Evolutionary conservation across 2,329 filamentous ascomycete genomes (phyloP).

Genomic region (Calycina herbarum): DNA sequence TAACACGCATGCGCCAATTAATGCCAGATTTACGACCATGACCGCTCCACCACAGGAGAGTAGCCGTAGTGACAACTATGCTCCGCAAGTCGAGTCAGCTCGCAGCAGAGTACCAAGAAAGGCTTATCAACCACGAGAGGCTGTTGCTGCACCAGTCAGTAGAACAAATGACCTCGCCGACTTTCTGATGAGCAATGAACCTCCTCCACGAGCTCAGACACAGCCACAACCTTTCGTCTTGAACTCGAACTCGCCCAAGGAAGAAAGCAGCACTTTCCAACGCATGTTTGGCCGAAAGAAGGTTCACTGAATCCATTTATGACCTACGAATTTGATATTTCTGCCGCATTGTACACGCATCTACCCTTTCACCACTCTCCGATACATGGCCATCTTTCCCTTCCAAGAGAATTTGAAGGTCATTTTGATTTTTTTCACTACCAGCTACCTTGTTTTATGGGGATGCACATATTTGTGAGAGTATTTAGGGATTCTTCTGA

Average conservation of each 20-base stretch:
- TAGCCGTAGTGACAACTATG: conserved; percentile 26
- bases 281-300: conserved; percentile 36
- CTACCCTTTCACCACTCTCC: neutral
- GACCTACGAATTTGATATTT: neutral
- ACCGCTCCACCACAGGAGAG: conserved; percentile 41
- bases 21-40: conserved; percentile 52
- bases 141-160: conserved; percentile 29
- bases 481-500: neutral
- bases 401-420: neutral
- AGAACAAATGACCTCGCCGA: conserved; percentile 68
- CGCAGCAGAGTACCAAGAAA: conserved; percentile 46
- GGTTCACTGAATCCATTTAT: conserved; percentile 14
- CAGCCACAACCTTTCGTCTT: conserved; percentile 26
- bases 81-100: conserved; percentile 27
- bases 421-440: conserved; percentile 1
- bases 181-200: conserved; percentile 52
- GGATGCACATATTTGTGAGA: neutral
- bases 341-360: neutral
- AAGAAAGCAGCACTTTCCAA: conserved; percentile 30
- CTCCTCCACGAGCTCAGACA: conserved; percentile 24
- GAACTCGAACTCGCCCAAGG: conserved; percentile 21
- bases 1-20: conserved; percentile 38
- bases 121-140: conserved; percentile 45
- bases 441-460: neutral
- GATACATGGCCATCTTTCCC: neutral